These are phyloP conservation scores for Hansenula anomala DNA, from an alignment of 1,139 yeast species.

Conservation along the genomic window DNA sequence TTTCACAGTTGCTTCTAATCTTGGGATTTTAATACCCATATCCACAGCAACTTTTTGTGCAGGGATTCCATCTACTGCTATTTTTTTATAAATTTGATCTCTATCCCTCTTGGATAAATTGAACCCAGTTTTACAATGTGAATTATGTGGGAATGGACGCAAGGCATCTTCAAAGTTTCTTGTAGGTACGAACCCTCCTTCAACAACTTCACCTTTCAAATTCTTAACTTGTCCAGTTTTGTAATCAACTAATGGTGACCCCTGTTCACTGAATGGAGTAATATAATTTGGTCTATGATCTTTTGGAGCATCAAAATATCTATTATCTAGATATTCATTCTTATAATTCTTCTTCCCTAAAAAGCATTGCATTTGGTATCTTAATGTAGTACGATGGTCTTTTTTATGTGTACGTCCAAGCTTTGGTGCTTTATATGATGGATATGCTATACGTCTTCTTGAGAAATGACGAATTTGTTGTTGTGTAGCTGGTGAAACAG, in stretches of 20 bases:
- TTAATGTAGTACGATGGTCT: constrained; percentile 36
- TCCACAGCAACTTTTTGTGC: constrained; percentile 75
- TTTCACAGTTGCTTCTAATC: constrained; percentile 80
- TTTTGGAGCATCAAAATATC: constrained; percentile 68
- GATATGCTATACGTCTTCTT: constrained; percentile 43
- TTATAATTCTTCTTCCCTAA: constrained; percentile 75
- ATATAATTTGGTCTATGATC: constrained; percentile 74
- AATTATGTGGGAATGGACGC: constrained; percentile 79
- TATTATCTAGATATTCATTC: constrained; percentile 78
- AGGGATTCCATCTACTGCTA: constrained; percentile 46
- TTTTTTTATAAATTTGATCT: constrained; percentile 52
- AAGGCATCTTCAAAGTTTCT: constrained; percentile 32
- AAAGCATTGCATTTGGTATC: constrained; percentile 25
- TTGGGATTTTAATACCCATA: constrained; percentile 75
- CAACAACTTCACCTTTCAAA: constrained; percentile 11
- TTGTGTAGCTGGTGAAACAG: constrained; percentile 3
- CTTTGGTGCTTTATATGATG: constrained; percentile 37
- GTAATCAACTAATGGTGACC: constrained; percentile 35
- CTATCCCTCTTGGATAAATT: constrained; percentile 57
- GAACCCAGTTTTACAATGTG: constrained; percentile 62
- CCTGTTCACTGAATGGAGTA: constrained; percentile 49
- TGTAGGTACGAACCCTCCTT: constrained; percentile 20
- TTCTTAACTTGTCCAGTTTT: constrained; percentile 28
- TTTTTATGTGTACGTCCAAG: constrained; percentile 37
- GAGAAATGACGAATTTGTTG: constrained; percentile 33